A percentile compares a stretch with the other conserved stretches of the same genome.
Evolutionary conservation across 148 eudicot species (phyloP).

Genomic region (Vaccinium corymbosum): DNA sequence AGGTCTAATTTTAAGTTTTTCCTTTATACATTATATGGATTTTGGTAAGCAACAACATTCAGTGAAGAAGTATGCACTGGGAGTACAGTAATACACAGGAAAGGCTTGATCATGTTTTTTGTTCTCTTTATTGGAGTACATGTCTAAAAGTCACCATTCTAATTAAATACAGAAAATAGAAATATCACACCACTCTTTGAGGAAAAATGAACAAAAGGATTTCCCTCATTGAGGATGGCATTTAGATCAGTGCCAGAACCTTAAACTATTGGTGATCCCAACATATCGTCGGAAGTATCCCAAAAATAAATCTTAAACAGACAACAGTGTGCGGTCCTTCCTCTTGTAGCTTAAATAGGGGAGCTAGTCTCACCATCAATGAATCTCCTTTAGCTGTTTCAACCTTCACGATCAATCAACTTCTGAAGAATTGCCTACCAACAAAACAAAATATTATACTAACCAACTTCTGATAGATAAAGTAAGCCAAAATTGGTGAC

Average conservation of each 20-base stretch:
- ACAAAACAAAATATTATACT: neutral
- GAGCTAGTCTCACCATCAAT: neutral
- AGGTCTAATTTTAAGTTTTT: neutral
- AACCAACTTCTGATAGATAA: slow-evolving; percentile 5
- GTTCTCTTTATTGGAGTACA: neutral
- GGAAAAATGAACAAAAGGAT: neutral
- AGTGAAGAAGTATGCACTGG: neutral
- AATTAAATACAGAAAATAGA: neutral
- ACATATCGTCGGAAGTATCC: neutral
- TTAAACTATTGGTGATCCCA: neutral
- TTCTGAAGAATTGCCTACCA: slow-evolving; percentile 58
- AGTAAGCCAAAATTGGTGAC: neutral
- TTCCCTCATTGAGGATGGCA: neutral
- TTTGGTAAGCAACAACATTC: neutral
- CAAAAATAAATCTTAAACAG: neutral
- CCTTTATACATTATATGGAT: neutral
- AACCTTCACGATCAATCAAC: slow-evolving; percentile 46
- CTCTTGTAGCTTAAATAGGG: neutral
- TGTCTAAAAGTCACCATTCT: neutral
- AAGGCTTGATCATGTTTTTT: neutral
- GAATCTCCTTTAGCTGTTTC: slow-evolving; percentile 19
- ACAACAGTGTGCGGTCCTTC: neutral
- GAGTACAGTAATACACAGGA: neutral
- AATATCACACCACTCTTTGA: neutral
- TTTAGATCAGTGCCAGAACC: neutral